A percentile compares a stretch with the other conserved stretches of the same genome.
Conservation (phyloP, 1,284 basidiomycete genomes). For the Cystobasidium pallidum region DNA sequence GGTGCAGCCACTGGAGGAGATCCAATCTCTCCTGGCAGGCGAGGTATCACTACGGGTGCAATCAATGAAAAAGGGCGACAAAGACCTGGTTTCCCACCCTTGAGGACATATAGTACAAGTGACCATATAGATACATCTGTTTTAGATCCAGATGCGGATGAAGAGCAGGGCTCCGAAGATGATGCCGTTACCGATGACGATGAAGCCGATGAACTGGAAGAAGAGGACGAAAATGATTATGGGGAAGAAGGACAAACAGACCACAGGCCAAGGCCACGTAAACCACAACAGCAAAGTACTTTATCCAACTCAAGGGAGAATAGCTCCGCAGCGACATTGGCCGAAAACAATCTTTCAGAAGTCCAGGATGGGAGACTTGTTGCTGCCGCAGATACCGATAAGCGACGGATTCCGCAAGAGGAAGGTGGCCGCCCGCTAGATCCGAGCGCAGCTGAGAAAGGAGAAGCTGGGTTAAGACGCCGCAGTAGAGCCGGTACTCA, state of each 20-base stretch:
- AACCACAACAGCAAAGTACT: not conserved
- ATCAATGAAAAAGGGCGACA: not conserved
- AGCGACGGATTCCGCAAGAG: not conserved
- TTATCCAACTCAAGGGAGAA: not conserved
- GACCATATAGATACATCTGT: constrained; percentile 28
- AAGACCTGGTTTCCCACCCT: constrained; percentile 2
- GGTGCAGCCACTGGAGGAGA: not conserved
- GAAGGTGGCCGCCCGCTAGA: not conserved
- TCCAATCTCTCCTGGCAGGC: constrained; percentile 5
- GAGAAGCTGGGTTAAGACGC: constrained; percentile 10
- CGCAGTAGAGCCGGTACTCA: constrained; percentile 2
- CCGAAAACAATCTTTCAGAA: not conserved
- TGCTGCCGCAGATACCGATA: not conserved
- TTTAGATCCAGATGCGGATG: constrained; percentile 9
- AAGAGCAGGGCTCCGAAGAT: constrained; percentile 12
- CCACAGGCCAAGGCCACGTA: not conserved
- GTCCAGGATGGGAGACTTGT: not conserved
- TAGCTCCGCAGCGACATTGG: constrained; percentile 12
- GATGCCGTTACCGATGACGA: constrained; percentile 10
- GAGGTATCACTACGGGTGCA: not conserved
- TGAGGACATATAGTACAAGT: constrained; percentile 16
- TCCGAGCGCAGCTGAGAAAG: constrained; percentile 11
- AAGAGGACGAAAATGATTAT: not conserved
- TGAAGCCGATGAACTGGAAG: constrained; percentile 1
- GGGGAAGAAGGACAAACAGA: not conserved